Percentiles rank a stretch among this genome's conserved stretches.
phyloP scores from a whole-genome alignment of 78 protist species.

The Cavenderia fasciculata region DNA sequence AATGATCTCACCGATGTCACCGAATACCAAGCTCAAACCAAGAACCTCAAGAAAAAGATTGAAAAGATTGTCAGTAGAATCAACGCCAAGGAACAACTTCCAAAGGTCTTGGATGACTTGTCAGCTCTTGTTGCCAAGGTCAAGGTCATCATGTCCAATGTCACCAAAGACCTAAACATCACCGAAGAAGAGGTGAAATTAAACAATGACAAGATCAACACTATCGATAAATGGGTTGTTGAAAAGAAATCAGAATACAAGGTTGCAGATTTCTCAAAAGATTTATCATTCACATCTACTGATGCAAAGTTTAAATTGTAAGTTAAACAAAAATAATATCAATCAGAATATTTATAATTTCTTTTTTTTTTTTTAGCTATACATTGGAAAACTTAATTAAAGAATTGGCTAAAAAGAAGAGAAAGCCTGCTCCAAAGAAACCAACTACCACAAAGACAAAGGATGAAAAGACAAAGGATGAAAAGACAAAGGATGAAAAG shows the following conservation, averaged over 20 bases:
- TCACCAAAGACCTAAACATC: conserved; percentile 24
- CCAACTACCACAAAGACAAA: not conserved
- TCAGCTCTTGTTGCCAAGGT: not conserved
- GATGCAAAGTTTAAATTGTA: conserved; percentile 38
- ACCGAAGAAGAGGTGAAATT: conserved; percentile 28
- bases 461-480: not conserved
- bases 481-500: not conserved
- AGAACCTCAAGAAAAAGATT: conserved; percentile 21
- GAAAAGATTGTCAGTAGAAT: conserved; percentile 26
- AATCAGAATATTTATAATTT: too few relatives aligned
- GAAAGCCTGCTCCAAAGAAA: not conserved
- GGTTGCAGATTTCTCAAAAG: conserved; percentile 31
- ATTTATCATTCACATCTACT: not conserved
- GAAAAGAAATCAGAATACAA: conserved; percentile 16
- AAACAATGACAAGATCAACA: not conserved
- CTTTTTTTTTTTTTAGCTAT: too few relatives aligned
- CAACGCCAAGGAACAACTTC: not conserved
- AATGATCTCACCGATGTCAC: not conserved
- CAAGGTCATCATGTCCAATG: not conserved
- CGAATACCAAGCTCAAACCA: conserved; percentile 13
- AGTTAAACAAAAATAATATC: too few relatives aligned
- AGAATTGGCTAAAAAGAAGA: conserved; percentile 32
- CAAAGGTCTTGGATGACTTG: conserved; percentile 16
- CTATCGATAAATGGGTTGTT: conserved; percentile 6
- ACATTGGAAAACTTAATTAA: conserved; percentile 35